Percentiles rank a stretch among this genome's conserved stretches.
Conservation (phyloP, 176 grass and related monocot species). For the Hordeum marinum region DNA sequence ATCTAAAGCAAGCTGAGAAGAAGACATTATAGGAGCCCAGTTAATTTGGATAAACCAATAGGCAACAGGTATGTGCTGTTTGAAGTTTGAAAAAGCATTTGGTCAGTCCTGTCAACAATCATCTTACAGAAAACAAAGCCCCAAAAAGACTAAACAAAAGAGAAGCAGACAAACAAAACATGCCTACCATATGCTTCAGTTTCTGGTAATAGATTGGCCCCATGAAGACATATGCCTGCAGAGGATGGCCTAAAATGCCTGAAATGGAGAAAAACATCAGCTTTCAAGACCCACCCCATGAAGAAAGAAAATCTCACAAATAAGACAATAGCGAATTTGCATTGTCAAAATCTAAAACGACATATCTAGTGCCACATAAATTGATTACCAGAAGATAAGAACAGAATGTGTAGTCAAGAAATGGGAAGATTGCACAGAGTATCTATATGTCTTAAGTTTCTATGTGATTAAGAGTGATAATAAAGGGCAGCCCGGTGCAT, state of each 20-base stretch:
- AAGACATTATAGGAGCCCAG: background rate
- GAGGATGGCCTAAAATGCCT: slow-evolving; percentile 89
- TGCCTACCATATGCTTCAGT: slow-evolving; percentile 92
- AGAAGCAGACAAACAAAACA: background rate
- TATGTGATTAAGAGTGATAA: too few relatives aligned
- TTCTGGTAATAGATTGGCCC: slow-evolving; percentile 98
- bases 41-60: background rate
- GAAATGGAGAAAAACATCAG: slow-evolving; percentile 17
- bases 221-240: slow-evolving; percentile 96
- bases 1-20: background rate
- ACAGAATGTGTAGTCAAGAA: background rate
- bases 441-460: background rate
- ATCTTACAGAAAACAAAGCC: background rate
- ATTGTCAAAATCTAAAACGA: background rate
- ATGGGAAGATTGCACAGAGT: background rate
- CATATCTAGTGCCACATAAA: background rate
- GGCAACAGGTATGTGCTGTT: background rate
- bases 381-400: background rate
- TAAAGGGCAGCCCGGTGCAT: too few relatives aligned
- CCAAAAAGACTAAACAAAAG: background rate
- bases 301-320: background rate
- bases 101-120: background rate
- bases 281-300: background rate
- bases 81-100: slow-evolving; percentile 3
- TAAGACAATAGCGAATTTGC: background rate